A percentile compares a stretch with the other conserved stretches of the same genome.
Evolutionary conservation across 2,329 filamentous ascomycete genomes (phyloP).

Genomic region (Neofusicoccum cordaticola): DNA sequence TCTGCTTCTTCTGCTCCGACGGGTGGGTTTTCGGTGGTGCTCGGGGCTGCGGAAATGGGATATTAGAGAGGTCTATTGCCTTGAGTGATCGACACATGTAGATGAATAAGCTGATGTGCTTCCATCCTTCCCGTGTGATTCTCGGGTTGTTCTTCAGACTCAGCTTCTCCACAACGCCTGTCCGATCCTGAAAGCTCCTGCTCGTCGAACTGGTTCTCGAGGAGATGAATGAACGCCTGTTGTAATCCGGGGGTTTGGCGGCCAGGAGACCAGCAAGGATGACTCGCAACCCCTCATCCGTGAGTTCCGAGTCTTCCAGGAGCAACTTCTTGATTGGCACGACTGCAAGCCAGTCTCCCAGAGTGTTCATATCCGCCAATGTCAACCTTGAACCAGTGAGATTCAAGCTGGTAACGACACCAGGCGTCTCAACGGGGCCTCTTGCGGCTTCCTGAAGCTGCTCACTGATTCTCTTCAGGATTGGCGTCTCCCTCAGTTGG

Average conservation of each 20-base stretch:
- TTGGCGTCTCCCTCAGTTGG: constrained; percentile 86
- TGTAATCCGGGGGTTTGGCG: constrained; percentile 64
- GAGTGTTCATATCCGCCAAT: constrained; percentile 75
- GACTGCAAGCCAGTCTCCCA: constrained; percentile 91
- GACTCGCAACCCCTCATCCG: constrained; percentile 81
- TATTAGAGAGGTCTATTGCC: constrained; percentile 79
- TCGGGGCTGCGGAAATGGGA: constrained; percentile 59
- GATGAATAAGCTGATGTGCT: constrained; percentile 82
- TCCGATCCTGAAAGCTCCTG: constrained; percentile 42
- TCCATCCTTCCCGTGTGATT: constrained; percentile 85
- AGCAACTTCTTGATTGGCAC: constrained; percentile 86
- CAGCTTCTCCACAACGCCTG: constrained; percentile 80
- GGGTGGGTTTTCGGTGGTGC: constrained; percentile 53
- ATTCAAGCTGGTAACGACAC: constrained; percentile 79
- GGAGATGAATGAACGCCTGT: constrained; percentile 36
- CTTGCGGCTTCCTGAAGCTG: constrained; percentile 75
- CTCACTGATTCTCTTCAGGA: constrained; percentile 86
- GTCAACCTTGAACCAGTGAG: constrained; percentile 82
- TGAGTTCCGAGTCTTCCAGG: constrained; percentile 82
- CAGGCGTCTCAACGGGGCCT: constrained; percentile 60
- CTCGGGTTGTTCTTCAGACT: constrained; percentile 86
- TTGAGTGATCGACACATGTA: constrained; percentile 87
- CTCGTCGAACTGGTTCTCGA: constrained; percentile 22
- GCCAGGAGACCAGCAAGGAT: constrained; percentile 83
- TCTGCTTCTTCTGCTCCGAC: constrained; percentile 17